Base-by-base conservation (phyloP, 2,329 filamentous ascomycete species). In the Colletotrichum tamarilloi region DNA sequence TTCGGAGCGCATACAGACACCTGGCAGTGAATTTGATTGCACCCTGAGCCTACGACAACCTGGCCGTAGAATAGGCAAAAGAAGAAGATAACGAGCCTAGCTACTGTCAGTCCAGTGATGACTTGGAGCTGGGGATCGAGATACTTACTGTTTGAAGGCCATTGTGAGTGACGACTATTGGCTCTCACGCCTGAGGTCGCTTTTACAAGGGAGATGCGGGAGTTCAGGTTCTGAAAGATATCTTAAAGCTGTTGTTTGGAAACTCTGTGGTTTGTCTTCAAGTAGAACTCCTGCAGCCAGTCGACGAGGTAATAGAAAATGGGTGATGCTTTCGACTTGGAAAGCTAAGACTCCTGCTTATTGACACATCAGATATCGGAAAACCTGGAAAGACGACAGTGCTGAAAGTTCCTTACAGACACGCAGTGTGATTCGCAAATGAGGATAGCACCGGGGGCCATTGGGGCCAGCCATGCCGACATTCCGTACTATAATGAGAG, bases 1-100 rank as follows among this genome's bases (percentile, higher is more conserved):
- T 70, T 59, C 3, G 62, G 5, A 4, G 67, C 67, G 53, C 67
- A 70, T 11, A 70, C 67, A 8, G 67, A 56, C 8, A 70, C 53
- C n/a, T 53, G 28, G 9, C 67, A 70, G 22, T 59, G 42, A 16
- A 66, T 38, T 6, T 70, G 67, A 12, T 28, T 70, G 42, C 67
- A 70, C 16, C 55, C 67, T 12, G 67, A 58, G 3, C 38, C 60
- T 14, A 42, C 1, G 9, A 28, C 6, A 8, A 22, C 8, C n/a
- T 30, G 38, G 19, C 38, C 32, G 35, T 12, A 53, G 12, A 52
- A 22, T 22, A 70, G 16, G 5, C 28, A 53, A 12, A 66, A 42
- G 3, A 70, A 6, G 32, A 64, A 26, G 53, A 59, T 14, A 6
- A 28, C n/a, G 14, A 59, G 4, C 11, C 67, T 70, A 12, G 3